Evolutionary conservation across 2,329 filamentous ascomycete species (phyloP).

Genomic region (Ophiocordyceps sinensis): DNA sequence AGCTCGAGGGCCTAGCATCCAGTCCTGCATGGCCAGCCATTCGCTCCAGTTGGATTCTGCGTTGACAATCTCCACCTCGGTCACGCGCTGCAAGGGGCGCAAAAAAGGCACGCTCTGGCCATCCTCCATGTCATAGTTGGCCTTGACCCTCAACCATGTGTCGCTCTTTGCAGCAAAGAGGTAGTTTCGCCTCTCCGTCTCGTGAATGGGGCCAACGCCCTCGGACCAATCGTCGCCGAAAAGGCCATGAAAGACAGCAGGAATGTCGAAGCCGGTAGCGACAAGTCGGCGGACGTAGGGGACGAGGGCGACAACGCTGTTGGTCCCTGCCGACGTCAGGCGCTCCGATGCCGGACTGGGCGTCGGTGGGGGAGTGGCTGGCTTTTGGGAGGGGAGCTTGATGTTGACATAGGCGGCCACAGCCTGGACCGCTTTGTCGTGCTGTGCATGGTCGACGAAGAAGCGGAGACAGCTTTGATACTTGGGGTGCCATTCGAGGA

Average conservation of each 20-base stretch:
- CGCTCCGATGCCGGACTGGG: background rate
- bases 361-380: constrained; percentile 14
- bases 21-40: constrained; percentile 95
- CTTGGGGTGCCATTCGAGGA: constrained; percentile 85
- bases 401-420: constrained; percentile 89
- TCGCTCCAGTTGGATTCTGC: constrained; percentile 84
- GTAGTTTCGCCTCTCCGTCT: constrained; percentile 85
- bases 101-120: constrained; percentile 81
- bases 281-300: constrained; percentile 86
- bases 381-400: constrained; percentile 68
- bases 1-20: constrained; percentile 83
- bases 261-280: constrained; percentile 80
- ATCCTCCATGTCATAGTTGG: constrained; percentile 74
- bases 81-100: constrained; percentile 62
- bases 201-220: constrained; percentile 70
- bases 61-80: constrained; percentile 64
- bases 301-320: constrained; percentile 31
- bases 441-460: constrained; percentile 84
- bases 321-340: background rate
- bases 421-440: constrained; percentile 69
- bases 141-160: constrained; percentile 79
- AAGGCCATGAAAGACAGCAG: constrained; percentile 80
- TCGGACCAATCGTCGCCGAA: constrained; percentile 86
- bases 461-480: constrained; percentile 83
- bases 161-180: constrained; percentile 90